Percentiles rank a stretch among this genome's conserved stretches.
These are phyloP conservation scores for Nakaseomyces nivariensis DNA, from an alignment of 1,139 yeast species.

Conservation along the genomic window DNA sequence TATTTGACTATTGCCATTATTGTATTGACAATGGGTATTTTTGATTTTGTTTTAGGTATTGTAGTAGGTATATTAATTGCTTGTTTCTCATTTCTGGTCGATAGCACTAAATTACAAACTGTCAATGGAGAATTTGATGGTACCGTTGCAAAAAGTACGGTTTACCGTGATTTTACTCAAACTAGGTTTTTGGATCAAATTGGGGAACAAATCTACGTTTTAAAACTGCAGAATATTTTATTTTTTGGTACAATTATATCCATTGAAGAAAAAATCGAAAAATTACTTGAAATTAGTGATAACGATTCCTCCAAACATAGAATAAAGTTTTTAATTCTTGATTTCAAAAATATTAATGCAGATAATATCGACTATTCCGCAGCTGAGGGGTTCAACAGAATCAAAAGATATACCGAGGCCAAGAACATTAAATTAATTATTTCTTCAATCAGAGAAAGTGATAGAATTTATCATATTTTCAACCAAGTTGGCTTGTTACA, in stretches of 20 bases:
- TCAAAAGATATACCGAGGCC: conserved; percentile 65
- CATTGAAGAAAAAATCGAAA: conserved; percentile 66
- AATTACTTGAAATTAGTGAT: conserved; percentile 45
- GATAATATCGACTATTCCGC: conserved; percentile 83
- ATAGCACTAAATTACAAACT: conserved; percentile 78
- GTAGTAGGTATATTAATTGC: conserved; percentile 85
- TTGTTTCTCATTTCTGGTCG: conserved; percentile 83
- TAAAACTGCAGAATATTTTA: conserved; percentile 77
- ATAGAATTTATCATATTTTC: conserved; percentile 50
- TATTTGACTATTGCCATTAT: conserved; percentile 75
- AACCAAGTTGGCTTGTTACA: conserved; percentile 67
- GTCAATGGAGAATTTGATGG: conserved; percentile 81
- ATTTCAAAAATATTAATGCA: conserved; percentile 66
- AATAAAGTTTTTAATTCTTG: conserved; percentile 68
- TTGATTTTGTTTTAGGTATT: conserved; percentile 91
- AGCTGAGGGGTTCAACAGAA: conserved; percentile 88
- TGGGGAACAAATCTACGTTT: conserved; percentile 82
- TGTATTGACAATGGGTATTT: conserved; percentile 87
- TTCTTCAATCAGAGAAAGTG: conserved; percentile 66
- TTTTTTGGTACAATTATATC: conserved; percentile 95
- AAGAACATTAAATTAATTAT: conserved; percentile 64
- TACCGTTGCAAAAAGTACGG: conserved; percentile 82
- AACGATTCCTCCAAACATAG: conserved; percentile 32
- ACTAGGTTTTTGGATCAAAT: conserved; percentile 76
- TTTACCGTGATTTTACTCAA: conserved; percentile 82